These are phyloP conservation scores for Debaryomyces sp. DNA, from an alignment of 1,139 yeast species.

Conservation along the genomic window DNA sequence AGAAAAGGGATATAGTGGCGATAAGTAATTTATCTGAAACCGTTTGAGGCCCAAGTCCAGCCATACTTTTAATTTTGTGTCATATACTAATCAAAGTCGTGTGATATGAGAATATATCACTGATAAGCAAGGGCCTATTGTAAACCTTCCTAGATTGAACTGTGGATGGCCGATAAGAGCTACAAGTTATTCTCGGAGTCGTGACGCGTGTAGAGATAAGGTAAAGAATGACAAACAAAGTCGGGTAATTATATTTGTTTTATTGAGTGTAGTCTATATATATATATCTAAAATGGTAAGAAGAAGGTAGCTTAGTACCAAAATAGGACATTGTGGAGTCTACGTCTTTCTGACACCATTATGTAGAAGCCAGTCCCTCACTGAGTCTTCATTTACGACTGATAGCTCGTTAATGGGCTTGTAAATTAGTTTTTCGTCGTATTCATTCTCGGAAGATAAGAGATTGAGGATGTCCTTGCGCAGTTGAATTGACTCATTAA, in stretches of 20 bases:
- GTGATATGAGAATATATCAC: conserved; percentile 1
- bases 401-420: conserved; percentile 25
- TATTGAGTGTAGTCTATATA: background rate
- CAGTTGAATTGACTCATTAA: conserved; percentile 55
- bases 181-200: too few species aligned
- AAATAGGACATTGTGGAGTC: background rate
- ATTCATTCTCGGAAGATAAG: conserved; percentile 21
- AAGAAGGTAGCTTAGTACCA: background rate
- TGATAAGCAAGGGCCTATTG: background rate
- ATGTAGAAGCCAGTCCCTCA: conserved; percentile 23
- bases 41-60: conserved; percentile 8
- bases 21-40: conserved; percentile 6
- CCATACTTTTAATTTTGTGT: conserved; percentile 4
- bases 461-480: conserved; percentile 45
- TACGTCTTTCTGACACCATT: conserved; percentile 12
- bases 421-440: conserved; percentile 22
- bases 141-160: background rate
- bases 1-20: conserved; percentile 7
- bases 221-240: background rate
- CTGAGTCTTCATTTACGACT: conserved; percentile 12
- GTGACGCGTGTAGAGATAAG: background rate
- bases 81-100: background rate
- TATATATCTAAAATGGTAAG: background rate
- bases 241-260: background rate
- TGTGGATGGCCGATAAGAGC: background rate